Conservation (phyloP, 805 yeast species). For the Candida sphagnicola region DNA sequence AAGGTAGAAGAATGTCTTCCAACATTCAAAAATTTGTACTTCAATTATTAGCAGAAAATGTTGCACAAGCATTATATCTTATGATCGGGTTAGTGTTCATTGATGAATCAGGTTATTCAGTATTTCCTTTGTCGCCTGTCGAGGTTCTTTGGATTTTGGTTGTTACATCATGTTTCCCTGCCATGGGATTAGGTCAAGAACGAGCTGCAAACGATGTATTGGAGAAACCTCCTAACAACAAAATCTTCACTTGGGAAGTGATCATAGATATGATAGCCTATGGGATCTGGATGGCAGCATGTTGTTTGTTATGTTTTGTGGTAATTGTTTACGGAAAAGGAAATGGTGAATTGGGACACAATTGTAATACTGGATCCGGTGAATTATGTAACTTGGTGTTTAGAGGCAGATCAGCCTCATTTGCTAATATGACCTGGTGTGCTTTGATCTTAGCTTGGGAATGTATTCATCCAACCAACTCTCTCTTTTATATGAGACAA, state of each 20-base stretch:
- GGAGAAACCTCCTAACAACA: constrained; percentile 33
- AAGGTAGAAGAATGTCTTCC: constrained; percentile 75
- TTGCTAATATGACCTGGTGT: constrained; percentile 40
- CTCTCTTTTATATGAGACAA: constrained; percentile 34
- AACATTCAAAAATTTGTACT: constrained; percentile 76
- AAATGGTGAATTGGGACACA: constrained; percentile 33
- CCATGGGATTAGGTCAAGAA: constrained; percentile 70
- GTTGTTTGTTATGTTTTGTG: constrained; percentile 35
- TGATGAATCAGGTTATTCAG: constrained; percentile 29
- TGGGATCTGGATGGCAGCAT: constrained; percentile 40
- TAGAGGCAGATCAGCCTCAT: constrained; percentile 35
- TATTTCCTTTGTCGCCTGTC: constrained; percentile 52
- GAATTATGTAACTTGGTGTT: constrained; percentile 29
- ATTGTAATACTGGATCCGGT: constrained; percentile 27
- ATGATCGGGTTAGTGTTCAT: constrained; percentile 39
- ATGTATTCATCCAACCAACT: constrained; percentile 32
- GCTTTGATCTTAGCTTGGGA: constrained; percentile 39
- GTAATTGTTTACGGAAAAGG: constrained; percentile 36
- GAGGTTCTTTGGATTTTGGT: constrained; percentile 79
- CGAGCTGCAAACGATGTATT: constrained; percentile 36
- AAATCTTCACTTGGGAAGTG: constrained; percentile 39
- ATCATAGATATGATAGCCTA: constrained; percentile 37
- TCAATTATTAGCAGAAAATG: constrained; percentile 69
- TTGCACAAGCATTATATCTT: constrained; percentile 64
- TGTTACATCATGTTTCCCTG: constrained; percentile 77